phyloP scores from a whole-genome alignment of 164 flowering plant species.

The Magnolia sinica region DNA sequence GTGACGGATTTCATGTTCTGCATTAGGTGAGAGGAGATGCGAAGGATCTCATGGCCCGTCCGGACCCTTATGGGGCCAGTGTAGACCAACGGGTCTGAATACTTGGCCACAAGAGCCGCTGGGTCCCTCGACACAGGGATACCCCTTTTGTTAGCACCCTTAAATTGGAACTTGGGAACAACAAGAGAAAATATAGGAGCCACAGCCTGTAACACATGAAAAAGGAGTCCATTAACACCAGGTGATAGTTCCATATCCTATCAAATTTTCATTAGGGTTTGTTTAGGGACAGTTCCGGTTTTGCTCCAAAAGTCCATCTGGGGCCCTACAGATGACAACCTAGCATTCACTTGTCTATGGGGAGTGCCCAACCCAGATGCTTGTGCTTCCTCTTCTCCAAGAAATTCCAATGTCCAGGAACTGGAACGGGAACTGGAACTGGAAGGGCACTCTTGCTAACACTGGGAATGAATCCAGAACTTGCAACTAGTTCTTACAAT shows the following conservation, averaged over 20 bases:
- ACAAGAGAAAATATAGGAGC: conserved; percentile 87
- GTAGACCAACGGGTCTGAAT: conserved; percentile 92
- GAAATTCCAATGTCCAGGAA: too few species aligned
- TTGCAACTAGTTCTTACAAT: too few species aligned
- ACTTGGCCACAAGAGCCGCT: conserved; percentile 79
- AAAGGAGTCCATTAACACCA: neutral
- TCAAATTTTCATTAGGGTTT: too few species aligned
- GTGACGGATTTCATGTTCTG: conserved; percentile 73
- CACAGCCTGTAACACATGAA: conserved; percentile 51
- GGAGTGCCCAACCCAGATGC: too few species aligned
- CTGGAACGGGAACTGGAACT: too few species aligned
- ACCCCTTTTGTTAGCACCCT: conserved; percentile 97
- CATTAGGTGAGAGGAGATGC: conserved; percentile 68
- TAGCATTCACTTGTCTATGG: neutral
- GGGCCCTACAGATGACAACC: neutral
- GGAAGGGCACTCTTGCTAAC: too few species aligned
- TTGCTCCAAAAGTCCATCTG: neutral
- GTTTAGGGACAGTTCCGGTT: neutral
- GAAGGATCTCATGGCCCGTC: conserved; percentile 90
- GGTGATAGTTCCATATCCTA: neutral
- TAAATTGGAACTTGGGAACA: conserved; percentile 79
- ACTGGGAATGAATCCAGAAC: too few species aligned
- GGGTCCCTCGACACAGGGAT: conserved; percentile 97
- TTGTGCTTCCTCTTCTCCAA: too few species aligned
- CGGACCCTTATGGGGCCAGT: conserved; percentile 95